Conservation (phyloP, 2,329 filamentous ascomycete species). For the Aspergillus flavus region DNA sequence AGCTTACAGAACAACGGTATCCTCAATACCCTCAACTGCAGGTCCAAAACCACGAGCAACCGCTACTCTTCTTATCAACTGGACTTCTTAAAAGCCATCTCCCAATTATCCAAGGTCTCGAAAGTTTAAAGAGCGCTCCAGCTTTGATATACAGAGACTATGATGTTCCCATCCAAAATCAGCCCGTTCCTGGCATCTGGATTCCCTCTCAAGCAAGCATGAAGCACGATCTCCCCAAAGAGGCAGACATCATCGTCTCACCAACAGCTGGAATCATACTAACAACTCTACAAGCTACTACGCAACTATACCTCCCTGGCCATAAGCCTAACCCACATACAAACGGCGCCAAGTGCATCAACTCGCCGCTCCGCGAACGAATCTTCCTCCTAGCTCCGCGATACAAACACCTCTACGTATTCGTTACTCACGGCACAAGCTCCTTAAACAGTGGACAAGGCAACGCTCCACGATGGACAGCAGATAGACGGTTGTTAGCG, state of each 20-base stretch:
- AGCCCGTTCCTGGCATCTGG: background rate
- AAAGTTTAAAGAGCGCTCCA: slow-evolving; percentile 14
- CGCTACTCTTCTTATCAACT: slow-evolving; percentile 28
- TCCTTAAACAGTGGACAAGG: slow-evolving; percentile 24
- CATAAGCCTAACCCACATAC: slow-evolving; percentile 38
- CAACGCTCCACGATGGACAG: background rate
- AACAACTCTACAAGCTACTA: slow-evolving; percentile 71
- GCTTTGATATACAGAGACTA: slow-evolving; percentile 33
- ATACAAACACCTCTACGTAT: slow-evolving; percentile 69
- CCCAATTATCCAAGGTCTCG: slow-evolving; percentile 22
- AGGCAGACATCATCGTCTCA: slow-evolving; percentile 71
- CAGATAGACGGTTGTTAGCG: slow-evolving; percentile 16
- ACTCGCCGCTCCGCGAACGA: slow-evolving; percentile 56
- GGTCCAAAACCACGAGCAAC: slow-evolving; percentile 24
- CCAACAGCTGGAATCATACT: slow-evolving; percentile 69
- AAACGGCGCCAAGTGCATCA: slow-evolving; percentile 21
- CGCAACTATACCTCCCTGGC: slow-evolving; percentile 71
- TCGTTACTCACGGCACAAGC: slow-evolving; percentile 56
- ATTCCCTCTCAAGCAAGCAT: background rate
- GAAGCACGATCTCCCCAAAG: slow-evolving; percentile 9
- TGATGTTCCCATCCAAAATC: background rate
- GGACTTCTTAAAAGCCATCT: slow-evolving; percentile 30
- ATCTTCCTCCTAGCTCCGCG: slow-evolving; percentile 57
- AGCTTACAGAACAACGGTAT: background rate
- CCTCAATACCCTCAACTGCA: slow-evolving; percentile 1